Base-by-base conservation (phyloP, 2,329 filamentous ascomycete genomes). In the Aspergillus udagawae region DNA sequence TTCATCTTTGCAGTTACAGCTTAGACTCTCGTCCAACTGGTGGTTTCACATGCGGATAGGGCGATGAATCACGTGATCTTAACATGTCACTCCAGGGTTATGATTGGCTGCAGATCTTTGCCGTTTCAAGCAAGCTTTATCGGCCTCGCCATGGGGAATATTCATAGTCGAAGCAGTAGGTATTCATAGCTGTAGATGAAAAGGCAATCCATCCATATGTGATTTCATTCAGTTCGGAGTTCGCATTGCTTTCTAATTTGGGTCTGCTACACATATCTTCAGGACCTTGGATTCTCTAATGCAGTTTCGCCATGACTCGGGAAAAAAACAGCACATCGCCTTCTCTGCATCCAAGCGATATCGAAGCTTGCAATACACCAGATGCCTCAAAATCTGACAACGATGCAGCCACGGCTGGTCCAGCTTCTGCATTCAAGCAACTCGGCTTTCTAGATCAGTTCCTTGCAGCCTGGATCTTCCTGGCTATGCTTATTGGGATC, bases 401-500 rank as follows among this genome's bases (percentile, higher is more conserved):
- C 42, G 21, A 45, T 45, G 42, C 42, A 21, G 41, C 41, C 44
- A 27, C 44, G 5, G 6, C 25, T 27, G 58, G 52, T 14, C 60
- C 60, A 28, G 56, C 53, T n/a, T 65, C 63, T 35, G 63, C 61
- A 3, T 66, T 66, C 23, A 32, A 65, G 47, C 54, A 65, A 9
- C 50, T 66, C 6, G 61, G 51, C 5, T 47, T 66, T 6, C 52
- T 65, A 7, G 64, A 66, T 47, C 61, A 57, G 2, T 64, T 66
- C 49, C 63, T 65, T n/a, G 62, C 63, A 2, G 8, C 88, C 14
- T 89, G 89, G 90, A 92, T 93, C 59, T 78, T 93, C 27, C 80
- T 93, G 0, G 88, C 89, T 48, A 93, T 93, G 86, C 79, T 82
- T 0, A 72, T 91, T 5, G 90, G 90, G 7, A 86, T 93, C 48